A percentile compares a stretch with the other conserved stretches of the same genome.
Conservation (phyloP, 2,329 filamentous ascomycete genomes). For the Trichoderma brevicompactum region DNA sequence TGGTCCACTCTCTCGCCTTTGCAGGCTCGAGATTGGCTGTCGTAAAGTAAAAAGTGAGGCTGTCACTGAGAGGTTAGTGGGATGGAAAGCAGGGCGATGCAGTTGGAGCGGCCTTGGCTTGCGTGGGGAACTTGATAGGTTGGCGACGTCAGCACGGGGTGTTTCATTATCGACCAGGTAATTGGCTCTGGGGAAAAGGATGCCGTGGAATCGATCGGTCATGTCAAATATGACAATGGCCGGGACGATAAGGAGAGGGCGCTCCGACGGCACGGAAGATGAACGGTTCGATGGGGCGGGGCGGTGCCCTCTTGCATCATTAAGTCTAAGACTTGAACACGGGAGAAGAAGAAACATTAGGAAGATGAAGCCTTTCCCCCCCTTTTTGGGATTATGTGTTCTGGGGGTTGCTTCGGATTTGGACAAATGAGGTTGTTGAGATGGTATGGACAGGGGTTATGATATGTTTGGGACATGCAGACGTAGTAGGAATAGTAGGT, state of each 20-base stretch:
- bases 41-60: not conserved
- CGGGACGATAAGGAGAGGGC: not conserved
- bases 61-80: not conserved
- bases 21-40: not conserved
- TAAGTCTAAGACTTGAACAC: not conserved
- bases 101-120: too few species aligned
- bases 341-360: not conserved
- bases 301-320: not conserved
- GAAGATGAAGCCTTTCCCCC: not conserved
- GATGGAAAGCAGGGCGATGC: constrained; percentile 3
- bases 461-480: constrained; percentile 3
- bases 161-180: constrained; percentile 5
- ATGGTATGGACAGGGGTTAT: not conserved
- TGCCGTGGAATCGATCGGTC: not conserved
- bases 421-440: not conserved
- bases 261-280: not conserved
- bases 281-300: not conserved
- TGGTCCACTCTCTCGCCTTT: not conserved
- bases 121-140: not conserved
- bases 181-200: not conserved
- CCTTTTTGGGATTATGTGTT: not conserved
- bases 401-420: not conserved
- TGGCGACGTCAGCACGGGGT: not conserved
- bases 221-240: not conserved
- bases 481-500: not conserved